A percentile compares a stretch with the other conserved stretches of the same genome.
Conservation (phyloP, 371 early-diverging fungal species). For the Mucor plumbeus region DNA sequence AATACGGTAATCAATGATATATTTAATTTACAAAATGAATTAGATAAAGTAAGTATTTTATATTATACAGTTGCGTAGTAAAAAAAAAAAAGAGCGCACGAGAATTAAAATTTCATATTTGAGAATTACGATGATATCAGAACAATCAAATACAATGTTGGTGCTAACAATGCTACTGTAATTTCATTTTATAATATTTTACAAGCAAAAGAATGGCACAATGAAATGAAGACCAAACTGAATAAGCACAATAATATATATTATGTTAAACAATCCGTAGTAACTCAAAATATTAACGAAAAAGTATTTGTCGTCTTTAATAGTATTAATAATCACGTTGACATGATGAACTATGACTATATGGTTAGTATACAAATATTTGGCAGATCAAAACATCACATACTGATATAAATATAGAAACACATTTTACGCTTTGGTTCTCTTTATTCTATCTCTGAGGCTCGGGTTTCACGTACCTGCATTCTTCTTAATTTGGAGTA, state of each 20-base stretch:
- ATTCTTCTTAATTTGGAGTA: conserved; percentile 18
- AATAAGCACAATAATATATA: background rate
- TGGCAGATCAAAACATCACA: background rate
- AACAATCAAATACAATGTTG: background rate
- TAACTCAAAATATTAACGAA: conserved; percentile 4
- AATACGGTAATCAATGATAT: background rate
- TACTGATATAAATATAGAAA: conserved; percentile 6
- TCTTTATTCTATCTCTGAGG: conserved; percentile 14
- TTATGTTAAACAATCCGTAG: conserved; percentile 16
- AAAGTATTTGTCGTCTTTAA: conserved; percentile 7
- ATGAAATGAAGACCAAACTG: background rate
- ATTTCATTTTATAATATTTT: conserved; percentile 19
- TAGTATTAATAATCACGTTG: background rate
- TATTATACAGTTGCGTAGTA: background rate
- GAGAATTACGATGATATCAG: background rate
- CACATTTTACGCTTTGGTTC: conserved; percentile 12
- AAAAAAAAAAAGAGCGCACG: background rate
- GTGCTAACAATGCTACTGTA: conserved; percentile 5
- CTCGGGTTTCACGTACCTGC: background rate
- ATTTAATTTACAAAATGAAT: background rate
- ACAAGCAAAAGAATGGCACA: conserved; percentile 3
- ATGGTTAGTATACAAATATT: conserved; percentile 11
- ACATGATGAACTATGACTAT: conserved; percentile 6
- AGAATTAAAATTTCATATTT: too few relatives aligned
- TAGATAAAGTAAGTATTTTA: background rate